Evolutionary conservation across 257 asterid genomes (phyloP), one percentile per base, ranked within the genome.

Genomic region (Jacaranda copaia): DNA sequence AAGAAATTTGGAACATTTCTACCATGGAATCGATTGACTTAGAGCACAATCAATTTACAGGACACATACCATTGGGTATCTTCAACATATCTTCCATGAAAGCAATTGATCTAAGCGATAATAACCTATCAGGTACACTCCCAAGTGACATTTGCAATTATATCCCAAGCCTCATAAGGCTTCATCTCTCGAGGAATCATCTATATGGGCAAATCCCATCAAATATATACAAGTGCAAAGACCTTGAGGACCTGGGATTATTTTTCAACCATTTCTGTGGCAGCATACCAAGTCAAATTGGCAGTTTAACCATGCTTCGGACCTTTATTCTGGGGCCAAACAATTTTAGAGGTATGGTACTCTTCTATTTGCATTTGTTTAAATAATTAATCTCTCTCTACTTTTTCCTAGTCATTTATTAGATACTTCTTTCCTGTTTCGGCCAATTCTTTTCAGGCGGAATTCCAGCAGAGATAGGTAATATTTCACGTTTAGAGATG

Each of bases 401-500:
- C 46, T 42, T 8, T 42, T 42, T 42, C 46, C 8, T 42, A 4
- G 46, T 42, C 5, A 42, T 4, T 42, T 5, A 5, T 4, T 3
- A 42, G 0, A 42, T 42, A 42, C 46, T 5, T 42, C 53, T 3
- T 48, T 8, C 46, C 8, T 4, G 8, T 42, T 42, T 8, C 8
- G 46, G 5, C 5, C 5, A 5, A 42, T 2, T 13, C 8, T 7
- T 64, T 14, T 64, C 71, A 65, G 71, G 71, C 40, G 71, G 53
- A 4, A 40, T 65, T 40, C 71, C 71, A 3, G 14, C 25, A 0
- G 71, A 40, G 42, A 5, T 65, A 3, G 71, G 53, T 15, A 42
- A 42, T 0, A 53, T 65, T 65, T 69, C 78, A 11, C 67, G 5
- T 32, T 62, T 78, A 42, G 74, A 72, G 82, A 62, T 15, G 36